Base-by-base conservation (phyloP, 768 basidiomycete species). In the Hydnum rufescens region DNA sequence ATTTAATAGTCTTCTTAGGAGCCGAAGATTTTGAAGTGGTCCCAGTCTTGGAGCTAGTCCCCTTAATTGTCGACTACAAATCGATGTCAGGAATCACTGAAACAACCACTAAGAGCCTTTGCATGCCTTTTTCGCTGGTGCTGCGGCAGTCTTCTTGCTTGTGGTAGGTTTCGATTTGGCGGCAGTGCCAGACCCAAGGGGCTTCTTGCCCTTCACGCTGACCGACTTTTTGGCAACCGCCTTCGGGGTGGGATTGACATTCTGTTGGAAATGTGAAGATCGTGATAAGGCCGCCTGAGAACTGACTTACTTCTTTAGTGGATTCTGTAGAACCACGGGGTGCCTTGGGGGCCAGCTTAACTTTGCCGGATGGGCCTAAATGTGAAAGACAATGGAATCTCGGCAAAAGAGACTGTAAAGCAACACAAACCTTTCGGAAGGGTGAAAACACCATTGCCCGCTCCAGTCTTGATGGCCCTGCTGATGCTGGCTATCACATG, bases 261-360 rank as follows among this genome's bases (percentile, higher is more conserved):
- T 47, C 13, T 28, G 26, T 13, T 13, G 44, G 13, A 28, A 13
- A 8, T 13, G 26, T 28, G 23, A 13, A 8, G 26, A 23, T 16
- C 16, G 16, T 13, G 13, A 47, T 13, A 28, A 13, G 44, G 44
- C 13, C 23, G 26, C 13, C 1, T 16, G 44, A 47, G 13, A 13
- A 28, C 16, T 25, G 26, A 47, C 44, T 8, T 16, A 47, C 44
- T 25, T 47, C 44, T 32, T 50, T 50, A 6, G 25, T 26, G 13
- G 8, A 6, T 6, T 8, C 49, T 30, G 23, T 18, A 6, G 23
- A 25, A 28, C 28, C 16, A 8, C 30, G 18, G 49, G 49, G 25
- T 8, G 28, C 25, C 32, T 50, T 50, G 49, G 49, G 49, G 16
- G 31, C 49, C 18, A 50, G 49, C 25, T 50, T 50, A 31, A 50